These are phyloP conservation scores for Magnusiomyces ingens DNA, from an alignment of 1,139 yeast genomes.

Conservation along the genomic window DNA sequence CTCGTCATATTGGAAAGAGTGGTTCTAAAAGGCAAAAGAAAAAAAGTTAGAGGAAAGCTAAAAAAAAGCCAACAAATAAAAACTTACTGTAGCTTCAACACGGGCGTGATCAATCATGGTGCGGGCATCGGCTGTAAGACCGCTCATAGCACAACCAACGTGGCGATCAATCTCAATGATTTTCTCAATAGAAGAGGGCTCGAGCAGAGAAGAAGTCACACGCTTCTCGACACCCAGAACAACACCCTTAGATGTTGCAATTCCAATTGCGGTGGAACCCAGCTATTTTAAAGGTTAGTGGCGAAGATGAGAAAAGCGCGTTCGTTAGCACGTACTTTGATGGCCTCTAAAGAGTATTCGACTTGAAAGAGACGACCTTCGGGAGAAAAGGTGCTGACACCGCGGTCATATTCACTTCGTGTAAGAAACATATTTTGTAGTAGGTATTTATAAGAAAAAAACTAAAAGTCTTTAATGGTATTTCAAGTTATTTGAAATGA, in stretches of 20 bases:
- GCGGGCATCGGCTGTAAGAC: slow-evolving; percentile 96
- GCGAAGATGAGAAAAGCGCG: too few species aligned
- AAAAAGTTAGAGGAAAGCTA: slow-evolving; percentile 4
- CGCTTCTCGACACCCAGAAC: slow-evolving; percentile 95
- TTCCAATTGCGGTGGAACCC: slow-evolving; percentile 97
- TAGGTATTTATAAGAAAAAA: neutral
- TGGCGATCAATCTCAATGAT: slow-evolving; percentile 91
- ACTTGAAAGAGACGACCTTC: slow-evolving; percentile 98
- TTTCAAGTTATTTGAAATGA: too few species aligned
- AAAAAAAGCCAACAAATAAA: neutral
- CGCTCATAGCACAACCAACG: slow-evolving; percentile 98
- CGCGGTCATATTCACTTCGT: slow-evolving; percentile 98
- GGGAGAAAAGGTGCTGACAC: slow-evolving; percentile 96
- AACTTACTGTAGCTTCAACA: slow-evolving; percentile 57
- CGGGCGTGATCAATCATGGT: slow-evolving; percentile 98
- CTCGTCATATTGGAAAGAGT: slow-evolving; percentile 85
- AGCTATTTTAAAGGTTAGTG: slow-evolving; percentile 31
- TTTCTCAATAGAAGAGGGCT: slow-evolving; percentile 90
- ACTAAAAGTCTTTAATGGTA: neutral
- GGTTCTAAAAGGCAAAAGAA: slow-evolving; percentile 39
- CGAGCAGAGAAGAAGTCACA: slow-evolving; percentile 87
- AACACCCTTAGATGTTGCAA: slow-evolving; percentile 94
- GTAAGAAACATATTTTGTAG: slow-evolving; percentile 80
- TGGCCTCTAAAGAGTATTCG: slow-evolving; percentile 96
- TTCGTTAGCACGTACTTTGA: slow-evolving; percentile 50